A percentile compares a stretch with the other conserved stretches of the same genome.
These are phyloP conservation scores for Eremothecium cymbalariae DNA, from an alignment of 1,139 yeast genomes.

Conservation along the genomic window DNA sequence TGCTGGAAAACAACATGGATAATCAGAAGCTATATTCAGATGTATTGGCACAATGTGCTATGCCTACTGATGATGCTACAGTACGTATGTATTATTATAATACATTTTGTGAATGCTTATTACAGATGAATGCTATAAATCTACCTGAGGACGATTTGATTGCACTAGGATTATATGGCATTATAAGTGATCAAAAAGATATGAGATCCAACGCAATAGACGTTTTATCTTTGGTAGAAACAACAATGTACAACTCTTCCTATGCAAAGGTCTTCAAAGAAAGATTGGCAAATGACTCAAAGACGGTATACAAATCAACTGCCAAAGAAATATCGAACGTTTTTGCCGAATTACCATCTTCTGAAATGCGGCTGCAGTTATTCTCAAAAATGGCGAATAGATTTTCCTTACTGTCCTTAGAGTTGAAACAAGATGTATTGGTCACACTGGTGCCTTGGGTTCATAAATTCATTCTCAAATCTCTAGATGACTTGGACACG, in stretches of 20 bases:
- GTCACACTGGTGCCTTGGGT: conserved; percentile 87
- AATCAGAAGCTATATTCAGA: conserved; percentile 52
- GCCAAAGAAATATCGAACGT: conserved; percentile 32
- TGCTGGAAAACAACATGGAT: conserved; percentile 53
- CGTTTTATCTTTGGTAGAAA: conserved; percentile 29
- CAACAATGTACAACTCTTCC: conserved; percentile 29
- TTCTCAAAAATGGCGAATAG: conserved; percentile 28
- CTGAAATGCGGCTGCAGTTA: conserved; percentile 25
- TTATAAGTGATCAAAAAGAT: conserved; percentile 28
- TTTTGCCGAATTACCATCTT: conserved; percentile 31
- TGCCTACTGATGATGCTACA: conserved; percentile 42
- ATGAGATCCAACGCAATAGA: conserved; percentile 31
- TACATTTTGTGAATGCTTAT: conserved; percentile 53
- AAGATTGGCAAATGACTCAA: conserved; percentile 30
- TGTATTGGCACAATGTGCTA: conserved; percentile 62
- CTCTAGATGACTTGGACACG: conserved; percentile 41
- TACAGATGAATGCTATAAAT: conserved; percentile 24
- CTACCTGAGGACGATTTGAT: conserved; percentile 31
- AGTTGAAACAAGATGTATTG: conserved; percentile 65
- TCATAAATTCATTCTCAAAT: conserved; percentile 60
- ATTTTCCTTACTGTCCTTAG: conserved; percentile 29
- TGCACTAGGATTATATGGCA: conserved; percentile 30
- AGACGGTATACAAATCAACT: conserved; percentile 31
- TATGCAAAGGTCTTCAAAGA: conserved; percentile 32
- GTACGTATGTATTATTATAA: conserved; percentile 63